Conservation (phyloP, 2,329 filamentous ascomycete genomes). For the Davidsoniella virescens region DNA sequence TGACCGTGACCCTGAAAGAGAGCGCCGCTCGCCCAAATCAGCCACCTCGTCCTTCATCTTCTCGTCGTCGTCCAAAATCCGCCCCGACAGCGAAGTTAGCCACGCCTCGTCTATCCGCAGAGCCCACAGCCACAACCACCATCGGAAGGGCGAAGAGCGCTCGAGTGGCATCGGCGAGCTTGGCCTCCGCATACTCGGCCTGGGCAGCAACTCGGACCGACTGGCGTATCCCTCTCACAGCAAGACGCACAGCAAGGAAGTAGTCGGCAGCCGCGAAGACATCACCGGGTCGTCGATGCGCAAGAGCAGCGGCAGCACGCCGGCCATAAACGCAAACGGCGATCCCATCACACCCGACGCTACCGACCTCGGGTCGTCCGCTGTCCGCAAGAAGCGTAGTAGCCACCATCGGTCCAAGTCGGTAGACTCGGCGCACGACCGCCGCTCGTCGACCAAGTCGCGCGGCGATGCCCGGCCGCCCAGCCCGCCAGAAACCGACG, state of each 20-base stretch:
- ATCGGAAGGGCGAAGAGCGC: conserved; percentile 22
- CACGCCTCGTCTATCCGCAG: conserved; percentile 16
- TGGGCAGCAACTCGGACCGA: conserved; percentile 24
- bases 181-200: conserved; percentile 3
- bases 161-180: conserved; percentile 11
- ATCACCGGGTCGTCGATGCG: conserved; percentile 20
- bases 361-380: conserved; percentile 41
- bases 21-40: conserved; percentile 26
- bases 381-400: conserved; percentile 9
- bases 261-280: conserved; percentile 47
- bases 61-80: conserved; percentile 24
- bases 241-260: conserved; percentile 84
- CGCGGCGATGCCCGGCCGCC: conserved; percentile 37
- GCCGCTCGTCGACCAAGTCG: conserved; percentile 18
- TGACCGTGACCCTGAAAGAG: conserved; percentile 22
- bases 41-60: conserved; percentile 8
- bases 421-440: conserved; percentile 25
- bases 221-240: conserved; percentile 63
- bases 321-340: conserved; percentile 14
- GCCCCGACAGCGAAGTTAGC: conserved; percentile 25
- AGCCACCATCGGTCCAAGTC: conserved; percentile 28
- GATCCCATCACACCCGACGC: conserved; percentile 52
- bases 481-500: conserved; percentile 47
- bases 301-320: conserved; percentile 14
- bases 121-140: conserved; percentile 17